Conservation (phyloP, 2,329 filamentous ascomycete genomes). For the Fonsecaea monophora region DNA sequence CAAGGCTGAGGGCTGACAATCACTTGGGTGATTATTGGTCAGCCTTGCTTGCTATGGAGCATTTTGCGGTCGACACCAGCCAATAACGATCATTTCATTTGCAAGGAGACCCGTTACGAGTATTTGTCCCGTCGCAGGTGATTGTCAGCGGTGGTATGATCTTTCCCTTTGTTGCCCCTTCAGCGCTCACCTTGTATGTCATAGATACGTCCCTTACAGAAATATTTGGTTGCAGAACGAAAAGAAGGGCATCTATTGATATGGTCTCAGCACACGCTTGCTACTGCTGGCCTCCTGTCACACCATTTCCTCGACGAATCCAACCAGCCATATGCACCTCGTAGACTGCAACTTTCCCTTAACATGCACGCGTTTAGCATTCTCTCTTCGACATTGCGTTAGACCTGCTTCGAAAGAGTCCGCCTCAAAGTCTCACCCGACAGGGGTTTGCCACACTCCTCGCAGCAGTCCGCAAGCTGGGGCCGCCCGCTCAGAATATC, state of each 20-base stretch:
- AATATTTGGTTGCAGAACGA: neutral
- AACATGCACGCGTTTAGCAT: neutral
- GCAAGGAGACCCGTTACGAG: neutral
- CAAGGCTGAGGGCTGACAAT: conserved; percentile 18
- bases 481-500: conserved; percentile 82
- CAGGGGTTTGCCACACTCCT: conserved; percentile 36
- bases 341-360: neutral
- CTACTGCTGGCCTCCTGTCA: neutral
- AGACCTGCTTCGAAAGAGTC: conserved; percentile 6
- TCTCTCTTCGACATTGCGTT: neutral
- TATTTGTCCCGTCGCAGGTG: neutral
- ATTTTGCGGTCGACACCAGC: neutral
- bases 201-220: neutral
- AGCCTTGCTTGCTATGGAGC: neutral
- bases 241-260: conserved; percentile 3
- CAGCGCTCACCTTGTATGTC: neutral
- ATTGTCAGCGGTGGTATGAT: neutral
- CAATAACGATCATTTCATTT: neutral
- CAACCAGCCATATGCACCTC: neutral
- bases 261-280: neutral
- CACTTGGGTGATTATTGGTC: conserved; percentile 7
- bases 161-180: neutral
- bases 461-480: conserved; percentile 40
- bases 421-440: conserved; percentile 23
- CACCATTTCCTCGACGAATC: neutral